Percentiles rank a stretch among this genome's conserved stretches.
Evolutionary conservation across 208 protist species (phyloP).

Genomic region (Trypanosoma scelopori): DNA sequence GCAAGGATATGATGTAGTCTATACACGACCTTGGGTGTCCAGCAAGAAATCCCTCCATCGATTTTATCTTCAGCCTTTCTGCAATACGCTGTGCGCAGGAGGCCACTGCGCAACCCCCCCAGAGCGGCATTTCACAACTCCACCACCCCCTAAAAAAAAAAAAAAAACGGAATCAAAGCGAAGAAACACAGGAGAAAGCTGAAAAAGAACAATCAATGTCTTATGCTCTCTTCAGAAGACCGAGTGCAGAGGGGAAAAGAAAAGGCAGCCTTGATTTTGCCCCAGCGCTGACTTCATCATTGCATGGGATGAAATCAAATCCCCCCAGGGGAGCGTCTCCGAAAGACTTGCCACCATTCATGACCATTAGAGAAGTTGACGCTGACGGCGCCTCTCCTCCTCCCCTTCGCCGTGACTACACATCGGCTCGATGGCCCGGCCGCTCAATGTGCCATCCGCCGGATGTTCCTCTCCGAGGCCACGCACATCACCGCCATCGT

Average conservation of each 20-base stretch:
- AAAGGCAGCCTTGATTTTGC: neutral
- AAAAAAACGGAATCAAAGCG: slow-evolving; percentile 5
- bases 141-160: neutral
- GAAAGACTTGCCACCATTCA: too few species aligned
- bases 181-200: neutral
- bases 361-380: too few species aligned
- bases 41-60: slow-evolving; percentile 12
- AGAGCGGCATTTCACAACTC: neutral
- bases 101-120: neutral
- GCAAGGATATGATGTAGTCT: slow-evolving; percentile 25
- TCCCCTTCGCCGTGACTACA: too few species aligned
- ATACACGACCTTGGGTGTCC: slow-evolving; percentile 1
- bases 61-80: neutral
- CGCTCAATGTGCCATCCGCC: too few species aligned
- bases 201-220: neutral
- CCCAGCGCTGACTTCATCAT: too few species aligned
- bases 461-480: too few species aligned
- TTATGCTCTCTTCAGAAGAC: neutral
- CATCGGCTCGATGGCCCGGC: too few species aligned
- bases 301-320: too few species aligned
- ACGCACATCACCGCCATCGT: too few species aligned
- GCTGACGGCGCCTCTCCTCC: too few species aligned
- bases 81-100: neutral
- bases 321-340: too few species aligned
- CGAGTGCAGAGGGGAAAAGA: slow-evolving; percentile 12